These are phyloP conservation scores for Candida yuanshanica DNA, from an alignment of 805 yeast species.

Conservation along the genomic window DNA sequence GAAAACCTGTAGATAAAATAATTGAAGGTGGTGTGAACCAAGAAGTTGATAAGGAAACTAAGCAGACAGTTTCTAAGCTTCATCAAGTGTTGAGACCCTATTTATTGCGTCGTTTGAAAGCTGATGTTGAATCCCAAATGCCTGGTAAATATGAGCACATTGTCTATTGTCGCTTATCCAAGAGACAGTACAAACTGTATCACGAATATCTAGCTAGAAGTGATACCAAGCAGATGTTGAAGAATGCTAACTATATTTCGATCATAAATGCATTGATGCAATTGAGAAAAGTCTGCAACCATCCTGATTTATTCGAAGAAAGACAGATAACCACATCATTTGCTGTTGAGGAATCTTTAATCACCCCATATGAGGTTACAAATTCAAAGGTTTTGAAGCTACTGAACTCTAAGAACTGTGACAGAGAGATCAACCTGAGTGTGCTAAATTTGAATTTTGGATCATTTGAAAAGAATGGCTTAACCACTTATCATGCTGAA, in stretches of 20 bases:
- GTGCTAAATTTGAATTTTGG: conserved; percentile 59
- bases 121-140: conserved; percentile 98
- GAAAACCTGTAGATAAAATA: conserved; percentile 91
- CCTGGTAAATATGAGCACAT: conserved; percentile 97
- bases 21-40: conserved; percentile 63
- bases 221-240: conserved; percentile 87
- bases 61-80: conserved; percentile 75
- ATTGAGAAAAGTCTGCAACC: conserved; percentile 91
- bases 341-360: conserved; percentile 63
- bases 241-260: conserved; percentile 90
- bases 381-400: conserved; percentile 35
- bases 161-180: conserved; percentile 84
- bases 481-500: conserved; percentile 42
- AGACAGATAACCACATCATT: conserved; percentile 91
- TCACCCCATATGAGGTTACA: conserved; percentile 38
- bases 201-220: conserved; percentile 98
- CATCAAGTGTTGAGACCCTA: conserved; percentile 95
- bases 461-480: conserved; percentile 27
- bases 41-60: conserved; percentile 68
- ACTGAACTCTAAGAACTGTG: conserved; percentile 24
- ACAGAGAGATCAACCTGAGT: conserved; percentile 38
- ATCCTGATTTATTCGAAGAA: conserved; percentile 93
- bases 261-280: conserved; percentile 98
- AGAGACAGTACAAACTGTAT: conserved; percentile 84
- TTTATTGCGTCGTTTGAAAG: conserved; percentile 81